Evolutionary conservation across 352 stramenopile genomes (phyloP), one percentile per base, ranked within the genome.

Genomic region (Pythium dissotocum): DNA sequence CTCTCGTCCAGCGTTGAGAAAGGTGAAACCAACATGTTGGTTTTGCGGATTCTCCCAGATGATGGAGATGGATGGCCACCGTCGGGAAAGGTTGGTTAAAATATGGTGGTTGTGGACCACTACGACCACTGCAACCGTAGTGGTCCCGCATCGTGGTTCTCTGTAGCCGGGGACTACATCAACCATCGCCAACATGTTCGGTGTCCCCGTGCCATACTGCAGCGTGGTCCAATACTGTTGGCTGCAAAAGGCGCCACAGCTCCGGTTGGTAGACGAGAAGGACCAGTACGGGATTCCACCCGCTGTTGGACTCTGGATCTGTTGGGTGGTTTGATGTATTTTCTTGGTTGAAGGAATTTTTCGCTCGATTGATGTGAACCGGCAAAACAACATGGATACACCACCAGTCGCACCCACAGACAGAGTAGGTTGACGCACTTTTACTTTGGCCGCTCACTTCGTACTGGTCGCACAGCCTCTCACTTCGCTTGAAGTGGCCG

Each of bases 401-500:
- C n/a, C 46, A 53, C 46, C 46, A 53, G 46, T 53, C 46, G 46
- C 46, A 53, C 46, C 46, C 46, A 53, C 46, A 26, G 5, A 10
- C n/a, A 53, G n/a, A 53, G 24, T 53, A n/a, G n/a, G n/a, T n/a
- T n/a, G 46, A 53, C 46, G 46, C 46, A 53, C 46, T 53, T 53
- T 33, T 53, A 53, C 46, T 21, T 21, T 30, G 46, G 4, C 46
- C 10, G 6, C n/a, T 8, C 14, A 38, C 49, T 33, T 52, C 10
- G 60, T 66, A 66, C 21, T 66, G 60, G 60, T 66, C 60, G 48
- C 13, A 1, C 49, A 66, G 60, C 60, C 1, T 1, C 12, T 40
- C 60, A 66, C 60, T 66, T 66, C 60, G 35, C 21, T 66, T 66
- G 60, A 66, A 66, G 60, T 59, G 49, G 38, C 38, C 10, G 16